These are phyloP conservation scores for Eragrostis curvula DNA, from an alignment of 176 grass and related monocot genomes.

Conservation along the genomic window DNA sequence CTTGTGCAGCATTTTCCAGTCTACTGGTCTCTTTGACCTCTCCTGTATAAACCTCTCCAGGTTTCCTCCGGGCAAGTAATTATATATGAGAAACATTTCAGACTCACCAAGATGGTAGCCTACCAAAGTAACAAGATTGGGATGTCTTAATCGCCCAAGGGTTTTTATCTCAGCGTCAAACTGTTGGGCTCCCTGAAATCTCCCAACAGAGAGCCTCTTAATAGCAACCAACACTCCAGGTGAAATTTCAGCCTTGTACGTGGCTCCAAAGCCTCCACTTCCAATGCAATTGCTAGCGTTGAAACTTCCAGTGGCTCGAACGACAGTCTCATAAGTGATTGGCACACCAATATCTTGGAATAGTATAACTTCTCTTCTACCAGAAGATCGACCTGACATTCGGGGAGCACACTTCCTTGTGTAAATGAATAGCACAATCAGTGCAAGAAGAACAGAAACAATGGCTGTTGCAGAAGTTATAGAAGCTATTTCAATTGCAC, in stretches of 20 bases:
- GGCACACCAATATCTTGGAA: slow-evolving; percentile 82
- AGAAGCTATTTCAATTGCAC: slow-evolving; percentile 91
- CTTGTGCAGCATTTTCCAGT: slow-evolving; percentile 95
- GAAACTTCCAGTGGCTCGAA: slow-evolving; percentile 89
- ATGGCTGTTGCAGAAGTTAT: slow-evolving; percentile 94
- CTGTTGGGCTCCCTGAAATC: slow-evolving; percentile 85
- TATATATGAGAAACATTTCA: slow-evolving; percentile 99
- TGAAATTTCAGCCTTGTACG: slow-evolving; percentile 97
- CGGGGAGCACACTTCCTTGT: slow-evolving; percentile 85
- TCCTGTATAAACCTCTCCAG: slow-evolving; percentile 97
- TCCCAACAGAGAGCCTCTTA: slow-evolving; percentile 91
- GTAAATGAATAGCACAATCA: slow-evolving; percentile 88
- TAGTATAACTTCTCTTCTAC: slow-evolving; percentile 75
- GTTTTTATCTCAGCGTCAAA: slow-evolving; percentile 99
- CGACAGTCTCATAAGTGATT: slow-evolving; percentile 82
- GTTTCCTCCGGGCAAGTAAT: slow-evolving; percentile 90
- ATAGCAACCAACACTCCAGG: slow-evolving; percentile 93
- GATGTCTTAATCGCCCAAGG: slow-evolving; percentile 80
- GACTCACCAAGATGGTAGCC: slow-evolving; percentile 96
- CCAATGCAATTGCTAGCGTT: slow-evolving; percentile 98
- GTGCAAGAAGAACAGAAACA: slow-evolving; percentile 89
- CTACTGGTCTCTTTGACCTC: slow-evolving; percentile 74
- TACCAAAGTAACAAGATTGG: slow-evolving; percentile 90
- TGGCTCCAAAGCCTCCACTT: slow-evolving; percentile 95
- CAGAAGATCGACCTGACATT: slow-evolving; percentile 55